phyloP scores from a whole-genome alignment of 2,329 filamentous ascomycete genomes.

The Nigrospora osmanthi region DNA sequence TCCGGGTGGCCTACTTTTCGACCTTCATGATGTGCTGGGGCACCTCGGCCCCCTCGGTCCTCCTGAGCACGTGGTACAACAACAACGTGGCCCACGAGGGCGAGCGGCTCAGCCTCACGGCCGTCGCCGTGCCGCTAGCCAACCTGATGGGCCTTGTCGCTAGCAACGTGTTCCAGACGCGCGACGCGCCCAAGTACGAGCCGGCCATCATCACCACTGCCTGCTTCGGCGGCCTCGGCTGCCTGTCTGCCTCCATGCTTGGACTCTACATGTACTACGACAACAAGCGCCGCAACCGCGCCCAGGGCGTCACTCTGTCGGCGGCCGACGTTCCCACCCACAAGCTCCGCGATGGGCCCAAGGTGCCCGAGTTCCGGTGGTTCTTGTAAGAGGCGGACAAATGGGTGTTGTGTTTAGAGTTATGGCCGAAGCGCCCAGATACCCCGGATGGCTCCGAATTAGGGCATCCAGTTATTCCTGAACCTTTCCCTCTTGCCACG shows the following conservation, averaged over 20 bases:
- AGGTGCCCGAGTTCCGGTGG: slow-evolving; percentile 48
- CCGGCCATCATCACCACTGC: slow-evolving; percentile 59
- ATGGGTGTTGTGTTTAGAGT: too few relatives aligned
- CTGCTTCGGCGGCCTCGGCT: slow-evolving; percentile 53
- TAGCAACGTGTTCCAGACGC: slow-evolving; percentile 57
- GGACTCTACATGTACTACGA: slow-evolving; percentile 59
- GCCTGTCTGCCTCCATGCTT: slow-evolving; percentile 44
- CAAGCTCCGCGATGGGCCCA: slow-evolving; percentile 45
- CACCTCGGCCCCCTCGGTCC: slow-evolving; percentile 64
- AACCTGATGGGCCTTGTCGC: slow-evolving; percentile 69
- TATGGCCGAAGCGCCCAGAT: too few relatives aligned
- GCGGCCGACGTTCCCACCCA: slow-evolving; percentile 51
- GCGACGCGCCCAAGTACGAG: slow-evolving; percentile 59
- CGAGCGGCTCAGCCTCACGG: slow-evolving; percentile 61
- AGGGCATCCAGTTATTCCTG: too few relatives aligned
- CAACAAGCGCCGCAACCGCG: slow-evolving; percentile 51
- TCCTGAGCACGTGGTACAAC: slow-evolving; percentile 63
- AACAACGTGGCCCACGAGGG: slow-evolving; percentile 77
- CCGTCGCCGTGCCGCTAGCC: slow-evolving; percentile 64
- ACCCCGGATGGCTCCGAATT: too few relatives aligned
- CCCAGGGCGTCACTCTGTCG: slow-evolving; percentile 44
- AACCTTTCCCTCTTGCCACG: too few relatives aligned
- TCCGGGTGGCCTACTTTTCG: slow-evolving; percentile 66
- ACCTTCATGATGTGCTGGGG: slow-evolving; percentile 82
- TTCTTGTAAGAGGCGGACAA: slow-evolving; percentile 29